Evolutionary conservation across 495 filamentous ascomycete species (phyloP), one percentile per base, ranked within the genome.

Genomic region (Neurospora sp.): DNA sequence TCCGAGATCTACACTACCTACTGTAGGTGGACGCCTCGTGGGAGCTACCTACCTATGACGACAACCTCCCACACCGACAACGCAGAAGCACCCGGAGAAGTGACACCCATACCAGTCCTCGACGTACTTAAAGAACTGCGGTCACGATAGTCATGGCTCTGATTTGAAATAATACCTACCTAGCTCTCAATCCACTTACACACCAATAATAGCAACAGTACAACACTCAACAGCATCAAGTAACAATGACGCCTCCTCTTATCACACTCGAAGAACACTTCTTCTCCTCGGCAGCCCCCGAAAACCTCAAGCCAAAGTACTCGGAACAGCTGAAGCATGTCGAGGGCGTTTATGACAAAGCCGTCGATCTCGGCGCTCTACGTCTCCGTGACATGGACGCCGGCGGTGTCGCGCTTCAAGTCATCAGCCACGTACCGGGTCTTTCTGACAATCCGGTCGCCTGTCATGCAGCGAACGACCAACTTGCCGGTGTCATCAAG

Each of bases 261-360:
- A 88, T 91, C 72, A 81, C 89, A 16, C 86, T 90, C 42, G 89
- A 90, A 80, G 89, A 91, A 76, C 89, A 89, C 76, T 90, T 85
- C 79, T 79, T 86, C 77, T 84, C 85, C 69, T 79, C 78, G 37
- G 75, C 78, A 10, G 79, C 81, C 39, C 74, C 78, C 39, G 70
- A 72, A 44, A 38, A 73, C 69, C 54, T 76, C 27, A 70, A 71
- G 39, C 38, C 72, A 4, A 73, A 69, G 39, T 79, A 74, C 62
- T 74, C 54, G 20, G 79, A 85, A 69, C 78, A 82, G 38, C 77
- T 82, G 54, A 79, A 81, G 44, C 69, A 75, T 20, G 48, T 79
- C 16, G 78, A 78, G 14, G 42, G 14, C 38, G 62, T 80, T 35
- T 72, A 75, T 69, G 66, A 73, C 9, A 82, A 82, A 72, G 80